A percentile compares a stretch with the other conserved stretches of the same genome.
Evolutionary conservation across 805 yeast genomes (phyloP).

Genomic region (Komagataella pastoris): DNA sequence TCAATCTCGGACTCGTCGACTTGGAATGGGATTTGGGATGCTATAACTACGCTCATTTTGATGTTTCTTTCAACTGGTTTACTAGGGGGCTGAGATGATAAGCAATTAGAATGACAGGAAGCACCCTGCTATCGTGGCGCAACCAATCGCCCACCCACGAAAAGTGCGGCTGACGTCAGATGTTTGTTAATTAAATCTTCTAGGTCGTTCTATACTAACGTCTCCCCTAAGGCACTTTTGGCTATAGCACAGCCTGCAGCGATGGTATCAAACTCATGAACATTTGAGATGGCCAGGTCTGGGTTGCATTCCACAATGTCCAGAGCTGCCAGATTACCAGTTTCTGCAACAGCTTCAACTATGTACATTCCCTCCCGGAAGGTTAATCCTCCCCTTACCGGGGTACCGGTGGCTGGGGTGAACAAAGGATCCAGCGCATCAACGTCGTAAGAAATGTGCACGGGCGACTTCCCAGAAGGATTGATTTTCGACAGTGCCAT

Average conservation of each 20-base stretch:
- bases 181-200: not conserved
- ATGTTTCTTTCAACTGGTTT: not conserved
- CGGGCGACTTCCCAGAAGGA: slow-evolving; percentile 57
- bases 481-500: slow-evolving; percentile 76
- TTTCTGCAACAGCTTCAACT: slow-evolving; percentile 83
- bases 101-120: not conserved
- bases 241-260: slow-evolving; percentile 85
- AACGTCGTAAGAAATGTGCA: slow-evolving; percentile 88
- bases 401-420: slow-evolving; percentile 97
- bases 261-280: slow-evolving; percentile 72
- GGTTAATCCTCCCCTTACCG: slow-evolving; percentile 92
- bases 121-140: not conserved
- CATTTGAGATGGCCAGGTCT: slow-evolving; percentile 62
- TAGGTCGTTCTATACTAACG: slow-evolving; percentile 34
- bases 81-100: not conserved
- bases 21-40: slow-evolving; percentile 38
- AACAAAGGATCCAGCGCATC: slow-evolving; percentile 92
- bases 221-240: slow-evolving; percentile 90
- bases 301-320: slow-evolving; percentile 96
- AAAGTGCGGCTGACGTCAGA: not conserved
- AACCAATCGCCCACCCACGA: not conserved
- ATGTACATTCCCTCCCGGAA: slow-evolving; percentile 88
- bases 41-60: slow-evolving; percentile 25
- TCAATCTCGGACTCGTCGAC: slow-evolving; percentile 36
- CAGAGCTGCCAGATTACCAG: slow-evolving; percentile 78